Percentiles rank a stretch among this genome's conserved stretches.
Evolutionary conservation across 768 basidiomycete genomes (phyloP).

Genomic region (Strobilomyces echinocephalus): DNA sequence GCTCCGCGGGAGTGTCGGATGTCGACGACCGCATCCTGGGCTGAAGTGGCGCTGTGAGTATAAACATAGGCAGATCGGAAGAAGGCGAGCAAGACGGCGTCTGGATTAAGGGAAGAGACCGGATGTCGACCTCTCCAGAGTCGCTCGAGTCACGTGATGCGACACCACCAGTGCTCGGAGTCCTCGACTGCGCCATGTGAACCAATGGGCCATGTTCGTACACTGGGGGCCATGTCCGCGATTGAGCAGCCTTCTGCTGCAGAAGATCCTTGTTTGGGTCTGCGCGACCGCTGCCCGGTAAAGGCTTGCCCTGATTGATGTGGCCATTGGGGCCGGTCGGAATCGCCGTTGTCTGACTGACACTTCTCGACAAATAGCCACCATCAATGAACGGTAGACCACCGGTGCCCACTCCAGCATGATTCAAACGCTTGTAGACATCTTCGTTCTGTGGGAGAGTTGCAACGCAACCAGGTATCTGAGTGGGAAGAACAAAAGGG

Average conservation of each 20-base stretch:
- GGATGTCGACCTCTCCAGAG: conserved; percentile 76
- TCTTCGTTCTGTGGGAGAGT: conserved; percentile 40
- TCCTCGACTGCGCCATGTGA: too few species aligned
- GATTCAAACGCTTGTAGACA: conserved; percentile 44
- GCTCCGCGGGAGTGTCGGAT: conserved; percentile 55
- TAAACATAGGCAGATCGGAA: conserved; percentile 56
- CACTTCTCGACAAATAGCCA: conserved; percentile 25
- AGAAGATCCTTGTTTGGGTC: conserved; percentile 67
- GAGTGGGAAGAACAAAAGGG: too few species aligned
- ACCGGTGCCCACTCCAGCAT: conserved; percentile 69
- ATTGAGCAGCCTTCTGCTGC: conserved; percentile 22
- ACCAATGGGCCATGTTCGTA: conserved; percentile 57
- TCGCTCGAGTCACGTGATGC: conserved; percentile 59
- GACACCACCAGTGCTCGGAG: neutral
- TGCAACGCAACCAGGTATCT: conserved; percentile 38
- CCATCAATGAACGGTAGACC: conserved; percentile 37
- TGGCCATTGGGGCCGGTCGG: conserved; percentile 30
- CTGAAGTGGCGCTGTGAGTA: conserved; percentile 65
- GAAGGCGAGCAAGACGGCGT: conserved; percentile 63
- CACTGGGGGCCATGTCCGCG: conserved; percentile 37
- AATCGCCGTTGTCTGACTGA: conserved; percentile 26
- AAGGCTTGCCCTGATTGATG: conserved; percentile 23
- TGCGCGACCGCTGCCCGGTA: conserved; percentile 47
- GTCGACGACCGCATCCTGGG: conserved; percentile 33
- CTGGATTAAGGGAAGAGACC: conserved; percentile 54